Base-by-base conservation (phyloP, 306 rosid species). In the Arachis hypogaea region DNA sequence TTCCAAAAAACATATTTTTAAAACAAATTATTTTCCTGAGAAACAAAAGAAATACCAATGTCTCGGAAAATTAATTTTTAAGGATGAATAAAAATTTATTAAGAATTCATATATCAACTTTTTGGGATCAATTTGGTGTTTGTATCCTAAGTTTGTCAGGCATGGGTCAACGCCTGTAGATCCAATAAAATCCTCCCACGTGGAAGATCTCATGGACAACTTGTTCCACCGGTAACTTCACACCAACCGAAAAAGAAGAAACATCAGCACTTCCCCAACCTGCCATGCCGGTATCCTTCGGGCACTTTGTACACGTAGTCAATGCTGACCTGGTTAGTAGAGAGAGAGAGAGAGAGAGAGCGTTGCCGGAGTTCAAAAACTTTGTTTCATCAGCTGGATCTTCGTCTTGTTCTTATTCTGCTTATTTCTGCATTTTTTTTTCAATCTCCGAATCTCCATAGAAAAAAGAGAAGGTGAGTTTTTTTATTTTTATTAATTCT, bases 231-330 rank as follows among this genome's bases (percentile, higher is more conserved):
- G 33, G 29, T 38, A 42, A 1, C 68, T 7, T 63, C 7, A 7
- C 68, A 4, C 28, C 5, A 3, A 2, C 9, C 36, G 28, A 38
- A 7, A 33, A 7, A 9, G 16, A 18, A 3, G 4, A 58, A 3
- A 22, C 2, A 5, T 8, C 33, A 14, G 18, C 5, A n/a, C 9
- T 18, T 2, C 3, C 43, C 9, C 7, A 68, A 68, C 73, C 18
- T 68, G 36, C 44, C 49, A 68, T 41, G 28, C 54, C 42, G 45
- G 81, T 61, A 3, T 9, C 11, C 77, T 71, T 44, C 36, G 41
- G 10, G 57, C 30, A 44, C 73, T 38, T 58, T 54, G 64, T 11
- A 41, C 40, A 29, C 40, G 58, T 71, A 68, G 47, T 66, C 79
- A 66, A 3, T 6, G 11, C 68, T 72, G 51, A 66, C 73, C 11